phyloP scores from a whole-genome alignment of 768 basidiomycete species.

The Kwoniella dendrophila region DNA sequence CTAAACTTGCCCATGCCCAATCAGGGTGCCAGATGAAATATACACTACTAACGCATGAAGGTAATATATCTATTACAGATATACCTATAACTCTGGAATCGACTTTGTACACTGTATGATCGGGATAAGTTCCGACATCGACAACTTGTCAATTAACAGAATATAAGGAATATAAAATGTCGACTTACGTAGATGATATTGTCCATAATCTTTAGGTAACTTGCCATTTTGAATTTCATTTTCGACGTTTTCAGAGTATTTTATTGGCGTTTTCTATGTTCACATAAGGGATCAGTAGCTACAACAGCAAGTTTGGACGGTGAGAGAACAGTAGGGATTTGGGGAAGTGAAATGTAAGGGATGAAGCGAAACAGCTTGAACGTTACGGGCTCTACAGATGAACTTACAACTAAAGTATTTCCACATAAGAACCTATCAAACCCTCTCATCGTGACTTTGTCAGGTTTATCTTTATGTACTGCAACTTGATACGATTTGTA shows the following conservation, averaged over 20 bases:
- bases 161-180: background rate
- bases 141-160: background rate
- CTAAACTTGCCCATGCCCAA: slow-evolving; percentile 55
- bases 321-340: too few species aligned
- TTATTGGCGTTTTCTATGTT: slow-evolving; percentile 65
- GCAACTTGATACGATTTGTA: slow-evolving; percentile 75
- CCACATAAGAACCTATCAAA: slow-evolving; percentile 79
- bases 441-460: slow-evolving; percentile 59
- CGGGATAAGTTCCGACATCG: background rate
- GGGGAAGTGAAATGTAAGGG: too few species aligned
- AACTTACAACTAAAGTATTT: slow-evolving; percentile 70
- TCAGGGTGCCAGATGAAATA: slow-evolving; percentile 84
- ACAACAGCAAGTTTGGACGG: too few species aligned
- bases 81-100: slow-evolving; percentile 82
- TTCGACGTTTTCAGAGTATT: slow-evolving; percentile 57
- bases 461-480: slow-evolving; percentile 69
- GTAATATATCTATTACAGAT: slow-evolving; percentile 86
- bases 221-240: background rate
- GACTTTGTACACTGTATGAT: slow-evolving; percentile 64
- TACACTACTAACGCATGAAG: slow-evolving; percentile 74
- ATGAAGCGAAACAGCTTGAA: too few species aligned
- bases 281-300: background rate
- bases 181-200: slow-evolving; percentile 74
- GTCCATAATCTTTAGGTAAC: slow-evolving; percentile 80
- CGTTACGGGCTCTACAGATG: too few species aligned